Evolutionary conservation across 805 yeast genomes (phyloP), one percentile per base, ranked within the genome.

Genomic region (Teunomyces kruisii): DNA sequence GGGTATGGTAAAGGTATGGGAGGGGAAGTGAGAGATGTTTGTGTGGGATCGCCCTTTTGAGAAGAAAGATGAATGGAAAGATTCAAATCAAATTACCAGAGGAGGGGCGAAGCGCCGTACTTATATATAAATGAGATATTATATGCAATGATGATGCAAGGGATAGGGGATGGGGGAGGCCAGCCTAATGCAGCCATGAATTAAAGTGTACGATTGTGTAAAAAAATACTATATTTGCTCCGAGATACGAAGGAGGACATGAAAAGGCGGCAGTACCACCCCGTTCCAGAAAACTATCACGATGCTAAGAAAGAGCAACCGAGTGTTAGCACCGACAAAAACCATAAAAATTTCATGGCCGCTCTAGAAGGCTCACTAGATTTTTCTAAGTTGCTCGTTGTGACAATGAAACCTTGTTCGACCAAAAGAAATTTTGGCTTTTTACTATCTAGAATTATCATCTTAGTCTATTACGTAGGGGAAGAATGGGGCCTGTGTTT

Each of bases 291-390:
- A n/a, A 32, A 32, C 36, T 16, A 32, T 32, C 26, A 17, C 19
- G 36, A 32, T n/a, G 24, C 36, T 32, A 32, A 32, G 38, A 35
- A 35, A 35, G 38, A 35, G 22, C 19, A 35, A 35, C 38, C 38
- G 38, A 35, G 38, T 35, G 12, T 33, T 17, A n/a, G 22, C 27
- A 35, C 17, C 27, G 12, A 14, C 17, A 35, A 35, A 35, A 33
- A 22, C 8, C 19, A 10, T 32, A 15, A 32, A 31, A 32, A 15
- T 17, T 19, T 7, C 15, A 6, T 6, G 15, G 7, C 7, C 10
- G 3, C 15, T 2, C 19, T 12, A 35, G 22, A 35, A 35, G 9
- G 28, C 28, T 13, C 22, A 17, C 36, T 32, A 32, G 17, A n/a
- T 19, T 19, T 19, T 19, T 35, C 38, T 14, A 35, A n/a, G 38